Evolutionary conservation across 345 rosid species (phyloP).

Genomic region (Chamaenerion angustifolium): DNA sequence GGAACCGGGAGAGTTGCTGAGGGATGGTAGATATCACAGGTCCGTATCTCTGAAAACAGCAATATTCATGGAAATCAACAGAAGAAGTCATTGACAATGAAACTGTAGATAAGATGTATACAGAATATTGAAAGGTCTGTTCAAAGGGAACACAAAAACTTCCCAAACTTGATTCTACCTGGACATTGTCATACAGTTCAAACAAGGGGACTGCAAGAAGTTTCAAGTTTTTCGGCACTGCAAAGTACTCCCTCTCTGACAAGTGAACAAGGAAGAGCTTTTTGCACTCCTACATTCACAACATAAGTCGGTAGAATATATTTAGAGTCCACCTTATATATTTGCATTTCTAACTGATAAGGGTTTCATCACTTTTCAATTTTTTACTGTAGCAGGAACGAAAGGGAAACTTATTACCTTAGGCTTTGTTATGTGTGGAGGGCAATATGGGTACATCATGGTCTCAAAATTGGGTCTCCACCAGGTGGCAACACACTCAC

Average conservation of each 20-base stretch:
- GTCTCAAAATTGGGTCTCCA: constrained; percentile 99
- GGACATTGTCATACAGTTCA: constrained; percentile 93
- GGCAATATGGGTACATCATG: constrained; percentile 93
- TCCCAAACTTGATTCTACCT: constrained; percentile 25
- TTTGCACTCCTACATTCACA: constrained; percentile 74
- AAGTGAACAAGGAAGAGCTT: constrained; percentile 83
- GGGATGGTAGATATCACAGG: constrained; percentile 95
- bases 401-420: constrained; percentile 31
- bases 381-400: background rate
- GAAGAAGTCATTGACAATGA: too few species aligned
- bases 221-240: constrained; percentile 90
- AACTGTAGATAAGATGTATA: too few species aligned
- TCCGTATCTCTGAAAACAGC: constrained; percentile 70
- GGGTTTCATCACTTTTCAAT: too few species aligned
- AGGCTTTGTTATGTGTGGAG: constrained; percentile 89
- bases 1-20: constrained; percentile 95
- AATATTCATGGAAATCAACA: too few species aligned
- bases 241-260: constrained; percentile 94
- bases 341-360: too few species aligned
- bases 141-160: background rate
- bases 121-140: too few species aligned
- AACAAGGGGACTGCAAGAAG: constrained; percentile 95
- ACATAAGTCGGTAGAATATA: background rate
- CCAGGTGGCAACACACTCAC: constrained; percentile 93
- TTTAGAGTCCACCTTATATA: too few species aligned